Evolutionary conservation across 495 filamentous ascomycete species (phyloP), one percentile per base, ranked within the genome.

Genomic region (Apiosordaria backusii): DNA sequence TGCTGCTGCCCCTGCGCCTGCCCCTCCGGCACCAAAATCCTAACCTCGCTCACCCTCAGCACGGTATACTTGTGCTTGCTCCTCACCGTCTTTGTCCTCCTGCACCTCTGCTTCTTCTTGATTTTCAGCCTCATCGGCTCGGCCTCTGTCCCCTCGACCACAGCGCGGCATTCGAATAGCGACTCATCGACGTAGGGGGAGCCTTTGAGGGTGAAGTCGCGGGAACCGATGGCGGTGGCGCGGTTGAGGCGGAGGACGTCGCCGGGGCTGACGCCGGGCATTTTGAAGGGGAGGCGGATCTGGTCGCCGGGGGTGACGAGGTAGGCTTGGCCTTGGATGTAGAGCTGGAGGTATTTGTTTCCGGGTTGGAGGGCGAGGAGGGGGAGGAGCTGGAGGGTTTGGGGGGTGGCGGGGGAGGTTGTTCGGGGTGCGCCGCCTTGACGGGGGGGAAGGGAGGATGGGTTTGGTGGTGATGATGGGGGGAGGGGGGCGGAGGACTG

Each of bases 61-160:
- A 96, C 80, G n/a, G 96, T 99, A 78, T 87, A 93, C 72, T 83
- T 81, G 72, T 96, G 91, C 84, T 98, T 96, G 80, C 90, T 97
- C 76, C 78, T 85, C 18, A 93, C 88, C 50, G 75, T 82, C 82
- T 87, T 90, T 13, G 87, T 83, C 71, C 87, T 86, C 74, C 96
- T 82, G 73, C 89, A 85, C 81, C 95, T 87, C 78, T 88, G 78
- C 87, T 97, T 97, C 72, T 90, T 98, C 90, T 98, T 98, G 83
- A 92, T 85, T 81, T 91, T 90, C 64, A 91, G 75, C 65, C 92
- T 81, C 84, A 97, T 76, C 55, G 96, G 96, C 84, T 98, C 95
- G 35, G 84, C 79, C 78, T 98, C 96, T 27, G 90, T 86, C 10
- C 91, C 93, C 63, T 92, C 83, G n/a, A 98, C 92, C 50, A 87